Evolutionary conservation across 805 yeast species (phyloP), one percentile per base, ranked within the genome.

Genomic region (Komagataella kurtzmanii): DNA sequence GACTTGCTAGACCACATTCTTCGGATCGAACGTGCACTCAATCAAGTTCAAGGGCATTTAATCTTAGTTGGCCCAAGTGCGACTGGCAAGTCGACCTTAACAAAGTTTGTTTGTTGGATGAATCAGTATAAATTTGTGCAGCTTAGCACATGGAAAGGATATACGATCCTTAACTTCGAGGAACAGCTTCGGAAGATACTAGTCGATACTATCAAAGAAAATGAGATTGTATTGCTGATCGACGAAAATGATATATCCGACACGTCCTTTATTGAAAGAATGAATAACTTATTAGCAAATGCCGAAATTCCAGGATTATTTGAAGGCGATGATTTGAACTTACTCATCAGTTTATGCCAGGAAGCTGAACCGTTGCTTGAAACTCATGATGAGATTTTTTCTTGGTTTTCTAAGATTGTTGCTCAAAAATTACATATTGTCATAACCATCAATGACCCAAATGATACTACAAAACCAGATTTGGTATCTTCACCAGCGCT

Each of bases 251-350:
- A 83, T 24, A 78, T 89, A 50, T 58, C 81, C 46, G 90, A 87
- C 40, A 73, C 95, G 0, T 72, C 93, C 0, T 91, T 90, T 60
- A 65, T 91, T 30, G 98, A 91, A 64, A 70, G 96, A 54, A 88
- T 91, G 93, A 91, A 91, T 59, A 87, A 96, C 0, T 68, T 91
- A n/a, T 72, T 91, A 44, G 97, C 97, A 0, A 91, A 91, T 64
- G 86, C 96, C 0, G 97, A 91, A 59, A 75, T 89, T 44, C 97
- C 97, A 0, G 97, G 96, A 3, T 67, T 91, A 12, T 91, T 88
- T 63, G 85, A 79, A 52, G 89, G 81, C 0, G 95, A 87, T 7
- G 90, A 86, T 7, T 74, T 70, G 50, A 67, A 66, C 0, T 53
- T 70, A 2, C 66, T 90, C 52, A 68, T 85, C 69, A 64, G 64